Percentiles rank a stretch among this genome's conserved stretches.
Evolutionary conservation across 164 flowering plant species (phyloP).

Genomic region (Liquidambar formosana): DNA sequence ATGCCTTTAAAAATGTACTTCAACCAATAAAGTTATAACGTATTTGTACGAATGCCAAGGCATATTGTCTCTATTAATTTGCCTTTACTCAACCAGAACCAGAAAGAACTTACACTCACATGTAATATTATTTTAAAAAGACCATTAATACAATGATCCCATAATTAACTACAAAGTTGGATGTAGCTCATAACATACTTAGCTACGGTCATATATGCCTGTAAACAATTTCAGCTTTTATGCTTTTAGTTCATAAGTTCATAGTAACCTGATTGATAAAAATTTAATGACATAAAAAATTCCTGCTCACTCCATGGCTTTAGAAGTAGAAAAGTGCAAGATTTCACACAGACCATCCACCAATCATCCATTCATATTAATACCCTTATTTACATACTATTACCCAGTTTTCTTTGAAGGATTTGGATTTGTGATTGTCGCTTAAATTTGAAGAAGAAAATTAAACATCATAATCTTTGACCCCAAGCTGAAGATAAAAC

Average conservation of each 20-base stretch:
- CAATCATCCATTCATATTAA: no score
- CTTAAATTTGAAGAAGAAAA: no score
- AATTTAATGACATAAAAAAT: neutral
- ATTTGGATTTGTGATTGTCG: no score
- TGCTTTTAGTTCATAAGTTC: neutral
- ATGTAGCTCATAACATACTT: neutral
- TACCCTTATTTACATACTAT: no score
- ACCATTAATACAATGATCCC: neutral
- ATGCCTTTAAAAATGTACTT: no score
- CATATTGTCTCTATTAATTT: neutral
- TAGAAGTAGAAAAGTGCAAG: no score
- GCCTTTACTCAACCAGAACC: neutral
- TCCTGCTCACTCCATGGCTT: no score
- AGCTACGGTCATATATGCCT: neutral
- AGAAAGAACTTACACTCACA: neutral
- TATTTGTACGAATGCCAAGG: neutral
- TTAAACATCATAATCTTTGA: no score
- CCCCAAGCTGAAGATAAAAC: no score
- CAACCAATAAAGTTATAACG: neutral
- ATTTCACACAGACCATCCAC: no score
- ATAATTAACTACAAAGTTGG: neutral
- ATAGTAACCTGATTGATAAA: neutral
- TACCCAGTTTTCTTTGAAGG: no score
- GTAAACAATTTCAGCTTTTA: neutral
- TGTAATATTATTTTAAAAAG: neutral